Base-by-base conservation (phyloP, 176 grass and related monocot genomes). In the Hyparrhenia diplandra region DNA sequence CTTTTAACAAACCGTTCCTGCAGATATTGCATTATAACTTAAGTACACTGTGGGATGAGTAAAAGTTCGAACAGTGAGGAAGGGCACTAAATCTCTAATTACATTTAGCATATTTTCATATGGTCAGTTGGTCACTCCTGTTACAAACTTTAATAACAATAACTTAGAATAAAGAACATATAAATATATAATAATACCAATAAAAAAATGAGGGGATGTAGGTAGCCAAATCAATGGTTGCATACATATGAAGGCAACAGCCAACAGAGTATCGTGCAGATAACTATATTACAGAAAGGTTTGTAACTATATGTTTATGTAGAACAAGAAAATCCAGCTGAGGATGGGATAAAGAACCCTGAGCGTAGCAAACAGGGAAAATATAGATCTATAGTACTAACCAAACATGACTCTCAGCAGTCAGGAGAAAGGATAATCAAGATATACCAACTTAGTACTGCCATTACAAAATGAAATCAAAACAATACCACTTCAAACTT, bases 1-100 rank as follows among this genome's bases (percentile, higher is more conserved):
- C 96, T 94, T 85, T 95, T 98, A 25, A 98, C 90, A 88, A 98
- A 98, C 5, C 92, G 85, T 86, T 98, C 96, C 96, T 98, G 84
- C 37, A 64, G 64, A 83, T 85, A 83, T 85, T 34, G 81, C 34
- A 79, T 75, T 82, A 72, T 80, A 36, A n/a, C n/a, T n/a, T n/a
- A n/a, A 82, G 34, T 49, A 39, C n/a, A 39, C 6, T 45, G 28
- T 13, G 55, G 20, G 28, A 80, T 49, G 57, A 70, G 29, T 32
- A 51, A 41, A n/a, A 89, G 80, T 71, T 68, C 30, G 60, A 57
- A 57, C 2, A 25, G 60, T 66, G 59, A 31, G 11, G 1, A 4
- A 51, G 27, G 61, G 30, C 20, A 35, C 4, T 79, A 35, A 63
- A 47, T 67, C 43, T 5, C 13, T 36, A 29, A 69, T 74, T 43